These are phyloP conservation scores for Myxozyma melibiosi DNA, from an alignment of 805 yeast genomes.

Conservation along the genomic window DNA sequence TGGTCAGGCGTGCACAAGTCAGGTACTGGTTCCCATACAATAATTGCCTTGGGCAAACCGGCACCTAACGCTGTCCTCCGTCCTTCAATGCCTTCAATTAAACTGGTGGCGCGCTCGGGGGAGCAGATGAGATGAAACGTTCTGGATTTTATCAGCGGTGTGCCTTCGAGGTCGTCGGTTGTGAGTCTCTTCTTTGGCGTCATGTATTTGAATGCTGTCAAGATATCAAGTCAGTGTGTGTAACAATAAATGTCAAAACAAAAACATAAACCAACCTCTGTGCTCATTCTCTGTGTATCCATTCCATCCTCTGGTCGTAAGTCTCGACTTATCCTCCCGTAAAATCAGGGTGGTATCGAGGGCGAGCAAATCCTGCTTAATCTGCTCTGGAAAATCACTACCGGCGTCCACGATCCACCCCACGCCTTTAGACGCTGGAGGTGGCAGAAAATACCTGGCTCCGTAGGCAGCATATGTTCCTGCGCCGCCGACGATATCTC, in stretches of 20 bases:
- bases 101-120: constrained; percentile 58
- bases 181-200: constrained; percentile 64
- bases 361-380: constrained; percentile 49
- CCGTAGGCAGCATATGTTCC: constrained; percentile 83
- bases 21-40: constrained; percentile 88
- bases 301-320: constrained; percentile 83
- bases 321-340: constrained; percentile 54
- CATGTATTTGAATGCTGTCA: constrained; percentile 55
- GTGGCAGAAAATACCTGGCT: constrained; percentile 56
- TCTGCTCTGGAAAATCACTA: constrained; percentile 62
- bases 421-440: constrained; percentile 44
- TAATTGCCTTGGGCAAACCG: constrained; percentile 35
- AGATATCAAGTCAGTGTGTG: not conserved
- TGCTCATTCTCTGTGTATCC: constrained; percentile 65
- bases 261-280: constrained; percentile 45
- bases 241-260: not conserved
- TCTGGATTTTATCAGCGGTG: constrained; percentile 45
- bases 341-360: constrained; percentile 68
- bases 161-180: constrained; percentile 53
- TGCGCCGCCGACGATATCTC: constrained; percentile 82
- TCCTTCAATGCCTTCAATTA: constrained; percentile 42
- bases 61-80: not conserved
- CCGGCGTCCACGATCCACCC: constrained; percentile 82
- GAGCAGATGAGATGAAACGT: constrained; percentile 77
- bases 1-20: constrained; percentile 63